A percentile compares a stretch with the other conserved stretches of the same genome.
Evolutionary conservation across 352 stramenopile genomes (phyloP).

Genomic region (Globisporangium carolinianum): DNA sequence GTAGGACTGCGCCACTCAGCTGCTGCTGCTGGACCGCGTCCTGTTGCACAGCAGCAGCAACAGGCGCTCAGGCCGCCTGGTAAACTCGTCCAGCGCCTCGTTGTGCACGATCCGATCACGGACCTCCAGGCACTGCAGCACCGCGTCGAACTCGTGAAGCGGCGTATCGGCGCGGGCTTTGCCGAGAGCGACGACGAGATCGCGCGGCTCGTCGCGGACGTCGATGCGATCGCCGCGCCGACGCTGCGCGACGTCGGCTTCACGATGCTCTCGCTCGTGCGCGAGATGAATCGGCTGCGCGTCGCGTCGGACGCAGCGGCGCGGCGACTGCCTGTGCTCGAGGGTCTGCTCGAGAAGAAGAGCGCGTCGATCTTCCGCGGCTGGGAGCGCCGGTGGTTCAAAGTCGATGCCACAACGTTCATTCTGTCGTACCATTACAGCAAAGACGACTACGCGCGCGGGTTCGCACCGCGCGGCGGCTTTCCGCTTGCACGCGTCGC

Average conservation of each 20-base stretch:
- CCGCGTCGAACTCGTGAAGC: slow-evolving; percentile 49
- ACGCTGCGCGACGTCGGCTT: slow-evolving; percentile 39
- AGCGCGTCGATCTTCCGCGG: slow-evolving; percentile 69
- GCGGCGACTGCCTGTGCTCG: slow-evolving; percentile 38
- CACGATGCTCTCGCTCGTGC: slow-evolving; percentile 48
- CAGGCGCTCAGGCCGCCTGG: not conserved
- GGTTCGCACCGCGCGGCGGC: slow-evolving; percentile 52
- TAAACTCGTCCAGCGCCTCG: not conserved
- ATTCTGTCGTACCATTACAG: slow-evolving; percentile 67
- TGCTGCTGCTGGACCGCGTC: too few relatives aligned
- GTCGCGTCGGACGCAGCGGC: slow-evolving; percentile 20
- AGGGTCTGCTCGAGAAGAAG: slow-evolving; percentile 72
- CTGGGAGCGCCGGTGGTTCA: slow-evolving; percentile 64
- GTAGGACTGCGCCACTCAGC: not conserved
- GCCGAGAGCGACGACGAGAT: slow-evolving; percentile 34
- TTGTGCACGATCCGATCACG: slow-evolving; percentile 14
- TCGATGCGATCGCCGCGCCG: slow-evolving; percentile 23
- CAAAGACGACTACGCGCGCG: slow-evolving; percentile 48
- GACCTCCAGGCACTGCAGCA: slow-evolving; percentile 41
- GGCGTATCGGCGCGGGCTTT: slow-evolving; percentile 29
- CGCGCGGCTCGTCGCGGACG: slow-evolving; percentile 26
- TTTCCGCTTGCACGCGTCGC: slow-evolving; percentile 52
- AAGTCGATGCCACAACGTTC: slow-evolving; percentile 58
- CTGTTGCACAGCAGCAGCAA: slow-evolving; percentile 1
- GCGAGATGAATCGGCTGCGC: slow-evolving; percentile 43